A percentile compares a stretch with the other conserved stretches of the same genome.
Evolutionary conservation across 305 asterid species (phyloP).

Genomic region (Andrographis paniculata): DNA sequence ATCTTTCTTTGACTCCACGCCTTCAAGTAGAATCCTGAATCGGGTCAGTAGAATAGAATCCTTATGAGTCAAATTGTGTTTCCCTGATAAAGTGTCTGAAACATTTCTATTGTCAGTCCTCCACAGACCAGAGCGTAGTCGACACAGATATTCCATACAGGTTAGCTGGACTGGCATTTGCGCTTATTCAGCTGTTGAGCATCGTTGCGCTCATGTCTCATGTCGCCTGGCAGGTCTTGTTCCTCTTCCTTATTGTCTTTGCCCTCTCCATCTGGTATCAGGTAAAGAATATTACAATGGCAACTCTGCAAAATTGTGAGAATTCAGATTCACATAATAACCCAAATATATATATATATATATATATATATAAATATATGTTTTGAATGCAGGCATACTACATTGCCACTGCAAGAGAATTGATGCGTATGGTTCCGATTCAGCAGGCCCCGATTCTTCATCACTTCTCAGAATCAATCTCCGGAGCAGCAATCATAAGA

Average conservation of each 20-base stretch:
- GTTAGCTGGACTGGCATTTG: slow-evolving; percentile 73
- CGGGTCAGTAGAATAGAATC: slow-evolving; percentile 38
- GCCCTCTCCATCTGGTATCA: slow-evolving; percentile 71
- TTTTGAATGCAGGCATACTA: slow-evolving; percentile 73
- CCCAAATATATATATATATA: too few species aligned
- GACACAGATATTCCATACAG: slow-evolving; percentile 83
- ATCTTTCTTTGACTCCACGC: slow-evolving; percentile 71
- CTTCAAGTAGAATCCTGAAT: slow-evolving; percentile 78
- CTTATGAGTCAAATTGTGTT: background rate
- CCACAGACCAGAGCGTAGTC: slow-evolving; percentile 71
- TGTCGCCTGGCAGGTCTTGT: slow-evolving; percentile 71
- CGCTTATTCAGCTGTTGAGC: slow-evolving; percentile 69
- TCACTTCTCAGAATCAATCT: slow-evolving; percentile 69
- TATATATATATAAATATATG: too few species aligned
- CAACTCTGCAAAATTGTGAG: background rate
- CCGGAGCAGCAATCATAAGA: slow-evolving; percentile 62
- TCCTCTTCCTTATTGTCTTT: slow-evolving; percentile 49
- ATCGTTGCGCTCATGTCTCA: slow-evolving; percentile 63
- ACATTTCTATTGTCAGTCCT: slow-evolving; percentile 36
- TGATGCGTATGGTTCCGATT: slow-evolving; percentile 69
- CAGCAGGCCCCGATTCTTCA: slow-evolving; percentile 77
- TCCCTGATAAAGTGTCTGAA: background rate
- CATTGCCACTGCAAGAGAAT: slow-evolving; percentile 64
- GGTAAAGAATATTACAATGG: slow-evolving; percentile 25
- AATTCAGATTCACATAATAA: too few species aligned